Base-by-base conservation (phyloP, 2,329 filamentous ascomycete species). In the Sclerotinia sclerotiorum region DNA sequence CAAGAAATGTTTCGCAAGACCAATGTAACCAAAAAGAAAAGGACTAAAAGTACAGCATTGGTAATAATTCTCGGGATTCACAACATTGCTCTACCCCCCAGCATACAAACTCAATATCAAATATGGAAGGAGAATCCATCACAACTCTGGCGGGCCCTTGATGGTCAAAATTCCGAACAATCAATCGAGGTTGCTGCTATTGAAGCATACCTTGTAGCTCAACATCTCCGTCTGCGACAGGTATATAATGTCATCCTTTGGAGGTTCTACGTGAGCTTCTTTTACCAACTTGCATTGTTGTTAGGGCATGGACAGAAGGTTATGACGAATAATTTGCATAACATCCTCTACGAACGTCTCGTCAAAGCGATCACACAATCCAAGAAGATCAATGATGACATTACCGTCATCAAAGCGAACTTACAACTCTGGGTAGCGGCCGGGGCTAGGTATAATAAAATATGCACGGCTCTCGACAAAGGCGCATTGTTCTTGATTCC, bases 101-200 rank as follows among this genome's bases (percentile, higher is more conserved):
- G 17, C 24, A n/a, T 63, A 24, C 27, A 51, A 17, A 10, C 24
- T 35, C 48, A 49, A 32, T 51, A 35, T 51, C 46, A 8, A 13
- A 24, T 51, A 35, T 63, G 60, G 60, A 63, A 51, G 21, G 19
- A 63, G 32, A 51, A 63, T 24, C 60, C 60, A 11, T 35, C 21
- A 3, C 60, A n/a, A 10, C 49, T 63, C 21, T 63, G 60, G 60
- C 44, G 17, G n/a, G 17, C 13, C 27, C 2, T 35, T 35, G 60
- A 27, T 5, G 24, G 11, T 39, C 46, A 24, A 27, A n/a, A 35
- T 15, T 11, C 54, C 24, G 11, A 49, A 15, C 10, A 7, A 2
- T 35, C 27, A 32, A 19, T 49, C 2, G 44, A 49, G 19, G 13
- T 6, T 11, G 11, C 17, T 8, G 58, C 44, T 24, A n/a, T 39